These are phyloP conservation scores for Mortierella sp. DNA, from an alignment of 371 early-diverging fungal genomes.

Conservation along the genomic window DNA sequence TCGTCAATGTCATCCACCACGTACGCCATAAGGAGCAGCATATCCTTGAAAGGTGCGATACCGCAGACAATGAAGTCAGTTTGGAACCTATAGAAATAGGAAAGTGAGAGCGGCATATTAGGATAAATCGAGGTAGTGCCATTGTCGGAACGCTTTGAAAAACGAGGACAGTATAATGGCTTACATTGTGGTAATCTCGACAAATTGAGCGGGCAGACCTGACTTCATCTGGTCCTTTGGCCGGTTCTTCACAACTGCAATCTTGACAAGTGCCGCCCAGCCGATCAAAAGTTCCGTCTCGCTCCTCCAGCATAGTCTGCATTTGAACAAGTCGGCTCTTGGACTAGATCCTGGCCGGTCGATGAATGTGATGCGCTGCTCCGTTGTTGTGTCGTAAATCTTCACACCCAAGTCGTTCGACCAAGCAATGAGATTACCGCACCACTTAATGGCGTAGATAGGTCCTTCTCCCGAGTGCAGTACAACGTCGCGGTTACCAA, in stretches of 20 bases:
- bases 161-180: neutral
- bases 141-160: neutral
- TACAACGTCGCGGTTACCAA: slow-evolving; percentile 78
- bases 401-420: slow-evolving; percentile 93
- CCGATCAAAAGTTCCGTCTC: slow-evolving; percentile 86
- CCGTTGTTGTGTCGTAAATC: slow-evolving; percentile 81
- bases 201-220: slow-evolving; percentile 70
- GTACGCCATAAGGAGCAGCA: slow-evolving; percentile 85
- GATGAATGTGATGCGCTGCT: slow-evolving; percentile 87
- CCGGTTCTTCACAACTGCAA: slow-evolving; percentile 79
- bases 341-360: slow-evolving; percentile 86
- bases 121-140: neutral
- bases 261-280: slow-evolving; percentile 95
- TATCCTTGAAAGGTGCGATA: slow-evolving; percentile 86
- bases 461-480: slow-evolving; percentile 92
- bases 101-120: neutral
- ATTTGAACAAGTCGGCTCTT: slow-evolving; percentile 89
- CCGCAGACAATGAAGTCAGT: slow-evolving; percentile 94
- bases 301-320: slow-evolving; percentile 90
- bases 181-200: slow-evolving; percentile 83
- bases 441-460: slow-evolving; percentile 90
- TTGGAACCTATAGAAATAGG: slow-evolving; percentile 64
- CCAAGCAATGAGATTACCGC: slow-evolving; percentile 90
- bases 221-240: slow-evolving; percentile 51
- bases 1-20: slow-evolving; percentile 64